Base-by-base conservation (phyloP, 108 stramenopile species). In the Nitzschia sp. region DNA sequence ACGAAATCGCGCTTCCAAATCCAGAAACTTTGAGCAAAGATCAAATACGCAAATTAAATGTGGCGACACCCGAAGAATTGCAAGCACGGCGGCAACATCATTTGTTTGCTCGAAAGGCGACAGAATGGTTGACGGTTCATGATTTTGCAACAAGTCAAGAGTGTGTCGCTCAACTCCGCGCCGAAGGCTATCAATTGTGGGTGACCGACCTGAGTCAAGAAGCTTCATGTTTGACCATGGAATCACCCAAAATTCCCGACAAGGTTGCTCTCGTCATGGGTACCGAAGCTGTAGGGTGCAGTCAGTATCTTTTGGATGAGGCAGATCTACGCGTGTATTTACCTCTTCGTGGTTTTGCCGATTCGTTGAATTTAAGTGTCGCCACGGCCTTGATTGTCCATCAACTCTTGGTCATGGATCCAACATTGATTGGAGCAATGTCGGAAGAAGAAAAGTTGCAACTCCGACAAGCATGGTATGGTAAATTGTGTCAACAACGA, bases 191-290 rank as follows among this genome's bases (percentile, higher is more conserved):
- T 66, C 62, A 75, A 28, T 71, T 96, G 32, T 96, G 95, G 95
- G 91, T 79, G 1, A 96, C 95, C 0, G 94, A 95, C 59, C 70
- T 96, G 66, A 74, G 80, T 3, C 95, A 96, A 76, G 80, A 81
- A 65, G 95, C 95, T 6, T 71, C 75, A 32, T 81, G 85, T 55
- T 55, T 93, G 45, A 80, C 77, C 2, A 19, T 77, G 30, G 42
- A 29, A 0, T 55, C 32, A 4, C 56, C 63, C 29, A 42, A 26
- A 5, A 66, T 95, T n/a, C 96, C 96, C 6, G 68, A 81, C n/a
- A 89, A 88, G 61, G 59, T 97, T 23, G 96, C 96, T 31, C 82
- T 97, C 66, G 92, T 94, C 2, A 86, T 97, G 74, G 96, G 96
- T 36, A 95, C 92, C 1, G 96, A 97, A 79, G 84, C 90, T 15